These are phyloP conservation scores for Acrocalymma vagum DNA, from an alignment of 2,329 filamentous ascomycete genomes.

Conservation along the genomic window DNA sequence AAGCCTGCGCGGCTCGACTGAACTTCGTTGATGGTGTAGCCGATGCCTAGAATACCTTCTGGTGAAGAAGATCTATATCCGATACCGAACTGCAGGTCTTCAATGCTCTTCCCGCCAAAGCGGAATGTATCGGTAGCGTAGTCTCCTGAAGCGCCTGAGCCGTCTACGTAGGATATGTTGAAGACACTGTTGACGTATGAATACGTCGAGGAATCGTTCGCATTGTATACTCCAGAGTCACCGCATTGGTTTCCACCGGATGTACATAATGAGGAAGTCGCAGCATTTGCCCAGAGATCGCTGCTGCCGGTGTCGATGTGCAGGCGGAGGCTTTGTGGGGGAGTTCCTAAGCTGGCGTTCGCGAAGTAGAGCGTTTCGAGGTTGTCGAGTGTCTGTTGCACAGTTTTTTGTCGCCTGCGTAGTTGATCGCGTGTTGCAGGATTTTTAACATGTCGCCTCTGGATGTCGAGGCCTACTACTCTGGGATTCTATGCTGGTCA, in stretches of 20 bases:
- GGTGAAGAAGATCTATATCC: conserved; percentile 68
- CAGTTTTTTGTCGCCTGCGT: conserved; percentile 52
- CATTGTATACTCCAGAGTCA: conserved; percentile 71
- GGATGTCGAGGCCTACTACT: conserved; percentile 60
- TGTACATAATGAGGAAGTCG: conserved; percentile 67
- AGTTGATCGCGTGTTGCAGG: conserved; percentile 57
- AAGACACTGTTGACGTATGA: conserved; percentile 77
- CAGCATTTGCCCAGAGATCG: conserved; percentile 73
- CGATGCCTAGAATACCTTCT: conserved; percentile 85
- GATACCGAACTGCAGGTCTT: conserved; percentile 74
- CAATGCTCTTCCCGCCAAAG: conserved; percentile 64
- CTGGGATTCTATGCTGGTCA: conserved; percentile 48
- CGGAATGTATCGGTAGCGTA: conserved; percentile 79
- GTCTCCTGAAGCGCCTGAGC: conserved; percentile 77
- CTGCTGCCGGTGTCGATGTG: conserved; percentile 71
- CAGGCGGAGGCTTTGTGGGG: conserved; percentile 61
- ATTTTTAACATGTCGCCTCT: conserved; percentile 56
- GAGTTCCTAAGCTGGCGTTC: conserved; percentile 66
- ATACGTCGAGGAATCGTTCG: conserved; percentile 80
- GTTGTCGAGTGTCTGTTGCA: conserved; percentile 62
- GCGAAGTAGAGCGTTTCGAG: conserved; percentile 68
- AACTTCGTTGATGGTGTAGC: conserved; percentile 82
- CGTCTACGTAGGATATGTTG: conserved; percentile 89
- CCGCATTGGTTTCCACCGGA: conserved; percentile 61
- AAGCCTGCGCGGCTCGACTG: conserved; percentile 67